Percentiles rank a stretch among this genome's conserved stretches.
Conservation (phyloP, 192 early-diverging fungal genomes). For the Radiomyces spectabilis region DNA sequence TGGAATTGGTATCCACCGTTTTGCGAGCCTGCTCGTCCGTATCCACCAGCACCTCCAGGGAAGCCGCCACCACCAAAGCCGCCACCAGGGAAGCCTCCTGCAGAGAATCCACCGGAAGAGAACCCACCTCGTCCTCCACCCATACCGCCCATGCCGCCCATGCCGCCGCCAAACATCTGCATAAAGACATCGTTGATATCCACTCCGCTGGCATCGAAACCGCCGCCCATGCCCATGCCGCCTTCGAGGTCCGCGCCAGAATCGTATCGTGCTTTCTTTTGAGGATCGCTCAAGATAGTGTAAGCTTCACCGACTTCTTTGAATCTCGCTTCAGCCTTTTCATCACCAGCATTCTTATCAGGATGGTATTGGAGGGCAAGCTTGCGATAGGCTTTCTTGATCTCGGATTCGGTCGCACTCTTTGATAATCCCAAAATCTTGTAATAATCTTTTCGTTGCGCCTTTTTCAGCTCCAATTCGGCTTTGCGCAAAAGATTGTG, state of each 20-base stretch:
- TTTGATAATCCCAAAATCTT: constrained; percentile 77
- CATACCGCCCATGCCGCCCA: constrained; percentile 10
- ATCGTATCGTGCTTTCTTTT: constrained; percentile 76
- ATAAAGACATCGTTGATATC: constrained; percentile 56
- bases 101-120: constrained; percentile 27
- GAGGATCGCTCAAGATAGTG: constrained; percentile 66
- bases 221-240: constrained; percentile 27
- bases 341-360: constrained; percentile 75
- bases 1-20: constrained; percentile 33
- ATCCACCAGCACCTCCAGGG: constrained; percentile 8
- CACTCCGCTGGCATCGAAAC: constrained; percentile 34
- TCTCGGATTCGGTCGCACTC: constrained; percentile 67
- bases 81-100: constrained; percentile 12
- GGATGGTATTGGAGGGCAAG: constrained; percentile 86
- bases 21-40: constrained; percentile 8
- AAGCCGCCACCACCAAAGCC: constrained; percentile 26
- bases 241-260: constrained; percentile 76
- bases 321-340: constrained; percentile 68
- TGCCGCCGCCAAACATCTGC: constrained; percentile 42
- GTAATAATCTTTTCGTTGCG: constrained; percentile 96
- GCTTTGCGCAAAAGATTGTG: constrained; percentile 45
- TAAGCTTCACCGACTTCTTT: constrained; percentile 84
- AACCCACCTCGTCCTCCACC: constrained; percentile 19
- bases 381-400: constrained; percentile 80
- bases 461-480: constrained; percentile 55